Percentiles rank a stretch among this genome's conserved stretches.
These are phyloP conservation scores for Diplosphaera chodatii DNA, from an alignment of 139 green algal genomes.

Conservation along the genomic window DNA sequence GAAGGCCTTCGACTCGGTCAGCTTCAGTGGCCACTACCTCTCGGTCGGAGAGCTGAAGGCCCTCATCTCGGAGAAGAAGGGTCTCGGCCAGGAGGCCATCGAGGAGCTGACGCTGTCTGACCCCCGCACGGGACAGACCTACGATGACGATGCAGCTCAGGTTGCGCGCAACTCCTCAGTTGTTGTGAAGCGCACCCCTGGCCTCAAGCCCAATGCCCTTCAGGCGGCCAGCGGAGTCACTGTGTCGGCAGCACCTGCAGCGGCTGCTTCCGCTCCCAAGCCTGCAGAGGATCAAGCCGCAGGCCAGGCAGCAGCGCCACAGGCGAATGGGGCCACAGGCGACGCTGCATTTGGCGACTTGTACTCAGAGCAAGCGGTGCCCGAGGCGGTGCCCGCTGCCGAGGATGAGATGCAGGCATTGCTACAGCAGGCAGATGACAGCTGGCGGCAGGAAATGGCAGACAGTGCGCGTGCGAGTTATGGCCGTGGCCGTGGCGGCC, in stretches of 20 bases:
- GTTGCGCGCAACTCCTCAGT: conserved; percentile 58
- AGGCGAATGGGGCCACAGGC: conserved; percentile 14
- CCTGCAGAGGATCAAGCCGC: too few relatives aligned
- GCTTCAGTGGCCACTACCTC: conserved; percentile 71
- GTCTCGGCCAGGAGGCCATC: conserved; percentile 28
- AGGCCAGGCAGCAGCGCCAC: neutral
- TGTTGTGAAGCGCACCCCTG: conserved; percentile 55
- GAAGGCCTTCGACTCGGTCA: conserved; percentile 45
- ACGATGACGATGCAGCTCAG: conserved; percentile 50
- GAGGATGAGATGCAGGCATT: conserved; percentile 4
- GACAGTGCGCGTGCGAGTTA: conserved; percentile 5
- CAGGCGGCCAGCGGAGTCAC: neutral
- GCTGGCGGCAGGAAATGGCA: conserved; percentile 7
- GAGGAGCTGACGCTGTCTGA: conserved; percentile 62
- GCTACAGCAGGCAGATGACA: neutral
- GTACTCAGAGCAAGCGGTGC: neutral
- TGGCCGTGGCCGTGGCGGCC: conserved; percentile 21
- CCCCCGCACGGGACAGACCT: conserved; percentile 41
- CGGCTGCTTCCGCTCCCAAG: too few relatives aligned
- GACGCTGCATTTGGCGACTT: neutral
- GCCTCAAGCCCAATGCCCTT: neutral
- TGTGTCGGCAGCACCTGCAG: conserved; percentile 1
- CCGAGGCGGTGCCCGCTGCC: neutral
- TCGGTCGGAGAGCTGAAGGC: conserved; percentile 69
- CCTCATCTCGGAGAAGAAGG: conserved; percentile 66